A percentile compares a stretch with the other conserved stretches of the same genome.
Conservation (phyloP, 352 stramenopile genomes). For the Globisporangium uncinulatum region DNA sequence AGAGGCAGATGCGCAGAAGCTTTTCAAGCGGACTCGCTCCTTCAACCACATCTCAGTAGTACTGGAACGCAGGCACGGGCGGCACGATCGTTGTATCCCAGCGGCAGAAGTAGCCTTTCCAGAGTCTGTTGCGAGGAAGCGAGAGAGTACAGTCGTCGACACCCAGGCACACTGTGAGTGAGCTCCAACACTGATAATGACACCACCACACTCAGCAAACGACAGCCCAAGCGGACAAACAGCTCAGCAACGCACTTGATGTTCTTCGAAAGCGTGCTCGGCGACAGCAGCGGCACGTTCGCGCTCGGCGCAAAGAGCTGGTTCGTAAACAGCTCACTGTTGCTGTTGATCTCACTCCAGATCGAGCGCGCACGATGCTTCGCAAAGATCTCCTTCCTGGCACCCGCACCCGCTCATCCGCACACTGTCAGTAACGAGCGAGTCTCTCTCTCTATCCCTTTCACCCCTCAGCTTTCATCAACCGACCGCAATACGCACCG, state of each 20-base stretch:
- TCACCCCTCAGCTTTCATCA: background rate
- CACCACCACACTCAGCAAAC: background rate
- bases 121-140: conserved; percentile 39
- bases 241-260: conserved; percentile 52
- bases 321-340: conserved; percentile 70
- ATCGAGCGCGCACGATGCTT: conserved; percentile 76
- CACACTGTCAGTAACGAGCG: background rate
- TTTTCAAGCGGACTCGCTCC: background rate
- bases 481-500: conserved; percentile 20
- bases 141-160: background rate
- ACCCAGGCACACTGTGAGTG: background rate
- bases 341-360: conserved; percentile 74
- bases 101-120: conserved; percentile 83
- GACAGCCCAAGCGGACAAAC: background rate
- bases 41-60: conserved; percentile 37
- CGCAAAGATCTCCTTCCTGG: conserved; percentile 70
- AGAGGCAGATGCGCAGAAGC: background rate
- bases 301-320: conserved; percentile 47
- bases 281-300: conserved; percentile 37
- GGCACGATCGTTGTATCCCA: conserved; percentile 79
- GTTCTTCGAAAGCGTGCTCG: conserved; percentile 83
- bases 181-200: background rate
- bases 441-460: background rate
- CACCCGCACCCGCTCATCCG: background rate
- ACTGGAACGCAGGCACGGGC: conserved; percentile 59